A percentile compares a stretch with the other conserved stretches of the same genome.
These are phyloP conservation scores for Aspergillus calidoustus DNA, from an alignment of 2,329 filamentous ascomycete species.

Conservation along the genomic window DNA sequence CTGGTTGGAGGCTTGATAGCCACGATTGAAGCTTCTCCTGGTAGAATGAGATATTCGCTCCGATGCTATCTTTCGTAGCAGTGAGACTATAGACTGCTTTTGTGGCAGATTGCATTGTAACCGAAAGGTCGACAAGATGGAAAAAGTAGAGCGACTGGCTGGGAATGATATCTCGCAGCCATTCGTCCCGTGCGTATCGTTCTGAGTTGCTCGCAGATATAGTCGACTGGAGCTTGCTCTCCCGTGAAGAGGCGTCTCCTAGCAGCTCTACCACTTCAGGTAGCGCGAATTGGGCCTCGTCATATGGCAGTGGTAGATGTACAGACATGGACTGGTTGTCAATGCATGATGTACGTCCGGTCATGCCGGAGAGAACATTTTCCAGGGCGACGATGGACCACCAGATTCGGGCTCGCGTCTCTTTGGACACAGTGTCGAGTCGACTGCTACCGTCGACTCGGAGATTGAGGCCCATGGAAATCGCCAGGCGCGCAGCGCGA, in stretches of 20 bases:
- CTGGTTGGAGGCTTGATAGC: neutral
- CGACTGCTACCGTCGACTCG: constrained; percentile 37
- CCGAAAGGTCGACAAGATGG: neutral
- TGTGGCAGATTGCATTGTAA: neutral
- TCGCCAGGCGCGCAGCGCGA: constrained; percentile 43
- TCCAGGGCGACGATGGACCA: constrained; percentile 47
- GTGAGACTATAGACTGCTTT: neutral
- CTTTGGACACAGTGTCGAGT: constrained; percentile 41
- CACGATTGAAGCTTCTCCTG: neutral
- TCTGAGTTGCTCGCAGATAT: neutral
- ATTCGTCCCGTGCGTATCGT: constrained; percentile 3
- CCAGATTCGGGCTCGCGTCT: constrained; percentile 47
- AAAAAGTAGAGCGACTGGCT: constrained; percentile 9
- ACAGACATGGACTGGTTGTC: neutral
- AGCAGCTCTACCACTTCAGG: neutral
- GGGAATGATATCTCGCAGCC: neutral
- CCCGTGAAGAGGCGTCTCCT: neutral
- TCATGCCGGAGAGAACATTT: constrained; percentile 44
- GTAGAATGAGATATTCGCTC: neutral
- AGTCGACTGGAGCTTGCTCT: neutral
- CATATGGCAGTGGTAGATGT: neutral
- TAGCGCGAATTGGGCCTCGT: neutral
- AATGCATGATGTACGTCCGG: constrained; percentile 37
- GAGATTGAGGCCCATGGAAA: constrained; percentile 46
- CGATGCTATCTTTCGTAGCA: neutral